Evolutionary conservation across 192 early-diverging fungal species (phyloP).

Genomic region (Pilaira anomala): DNA sequence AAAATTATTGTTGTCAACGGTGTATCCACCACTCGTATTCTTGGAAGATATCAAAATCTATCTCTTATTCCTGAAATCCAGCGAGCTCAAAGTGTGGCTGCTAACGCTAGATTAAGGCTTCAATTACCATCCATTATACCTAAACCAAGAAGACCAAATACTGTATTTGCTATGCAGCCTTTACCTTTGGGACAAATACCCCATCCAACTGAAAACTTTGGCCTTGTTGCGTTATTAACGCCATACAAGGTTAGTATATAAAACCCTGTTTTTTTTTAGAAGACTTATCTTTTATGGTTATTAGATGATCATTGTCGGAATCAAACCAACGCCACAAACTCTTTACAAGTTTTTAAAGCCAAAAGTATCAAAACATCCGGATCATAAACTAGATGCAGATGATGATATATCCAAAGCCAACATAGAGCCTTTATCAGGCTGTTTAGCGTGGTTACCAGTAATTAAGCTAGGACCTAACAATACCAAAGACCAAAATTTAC

Average conservation of each 20-base stretch:
- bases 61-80: constrained; percentile 18
- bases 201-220: constrained; percentile 53
- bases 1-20: constrained; percentile 60
- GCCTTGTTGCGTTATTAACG: constrained; percentile 57
- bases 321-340: constrained; percentile 57
- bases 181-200: constrained; percentile 53
- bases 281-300: neutral
- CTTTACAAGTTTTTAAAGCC: constrained; percentile 54
- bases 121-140: constrained; percentile 15
- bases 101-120: neutral
- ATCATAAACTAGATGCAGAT: constrained; percentile 5
- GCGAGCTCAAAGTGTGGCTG: neutral
- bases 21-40: constrained; percentile 51
- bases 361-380: constrained; percentile 28
- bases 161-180: constrained; percentile 56
- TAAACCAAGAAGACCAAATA: constrained; percentile 50
- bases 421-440: constrained; percentile 39
- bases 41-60: constrained; percentile 51
- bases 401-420: constrained; percentile 17
- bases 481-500: constrained; percentile 6
- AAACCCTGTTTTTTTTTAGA: neutral
- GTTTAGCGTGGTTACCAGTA: constrained; percentile 56
- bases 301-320: constrained; percentile 56
- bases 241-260: constrained; percentile 49
- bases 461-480: constrained; percentile 38